Base-by-base conservation (phyloP, 106 monocot species). In the Agapanthus africanus region DNA sequence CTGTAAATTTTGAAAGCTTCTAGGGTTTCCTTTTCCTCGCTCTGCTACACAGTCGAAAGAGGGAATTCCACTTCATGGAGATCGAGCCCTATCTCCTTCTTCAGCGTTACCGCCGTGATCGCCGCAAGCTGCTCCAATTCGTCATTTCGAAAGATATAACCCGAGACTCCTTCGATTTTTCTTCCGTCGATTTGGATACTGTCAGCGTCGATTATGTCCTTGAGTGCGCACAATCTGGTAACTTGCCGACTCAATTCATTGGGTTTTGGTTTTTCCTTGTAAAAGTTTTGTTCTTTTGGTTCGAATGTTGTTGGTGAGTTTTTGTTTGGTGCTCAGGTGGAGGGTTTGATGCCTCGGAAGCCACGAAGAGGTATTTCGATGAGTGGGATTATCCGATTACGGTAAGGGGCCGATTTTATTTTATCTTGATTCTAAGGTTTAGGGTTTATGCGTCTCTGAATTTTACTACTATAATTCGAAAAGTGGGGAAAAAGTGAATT, bases 121-220 rank as follows among this genome's bases (percentile, higher is more conserved):
- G 90, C 56, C 85, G 83, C 42, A 75, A 40, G 54, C 81, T 90
- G 25, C 86, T 90, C 51, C 82, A 86, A 18, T 83, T 86, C 68
- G 52, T 90, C 15, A 73, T 90, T 31, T 90, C 90, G 3, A 22
- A 62, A 19, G 78, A 66, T 60, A 59, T 73, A 11, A 67, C 74
- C 13, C 63, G 63, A 4, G 50, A 19, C 54, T 56, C 70, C 40
- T 56, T 69, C 27, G 82, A 77, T 34, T 64, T 79, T 21, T 73
- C 79, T 32, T 62, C 31, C n/a, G 66, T 85, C 41, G 83, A 90
- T 54, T 74, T 90, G 81, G 90, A 90, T 54, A 44, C 60, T 11
- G 23, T 90, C 41, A 86, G 86, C 73, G 67, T 74, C 32, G 86
- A 86, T 68, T 90, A 90, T 47, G 81, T 83, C 18, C 78, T 90